Base-by-base conservation (phyloP, 1,284 basidiomycete species). In the Ceratobasidium sp. region DNA sequence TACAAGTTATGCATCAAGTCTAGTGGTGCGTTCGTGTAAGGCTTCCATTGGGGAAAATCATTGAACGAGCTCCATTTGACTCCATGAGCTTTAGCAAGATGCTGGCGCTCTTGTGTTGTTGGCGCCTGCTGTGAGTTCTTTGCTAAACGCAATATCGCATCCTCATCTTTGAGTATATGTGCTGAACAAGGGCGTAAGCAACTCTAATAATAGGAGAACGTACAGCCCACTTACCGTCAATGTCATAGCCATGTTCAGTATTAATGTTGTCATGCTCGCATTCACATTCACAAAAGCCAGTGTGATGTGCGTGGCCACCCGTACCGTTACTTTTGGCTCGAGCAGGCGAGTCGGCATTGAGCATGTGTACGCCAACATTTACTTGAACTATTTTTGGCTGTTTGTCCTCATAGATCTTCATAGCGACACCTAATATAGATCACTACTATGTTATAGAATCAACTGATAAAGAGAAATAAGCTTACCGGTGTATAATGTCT, bases 1-100 rank as follows among this genome's bases (percentile, higher is more conserved):
- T 78, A 80, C 0, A 79, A 73, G 5, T 77, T 78, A 69, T 84
- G 82, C 81, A 84, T 83, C 1, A 75, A 50, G 74, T 83, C 80
- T 16, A 83, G 76, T 4, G 83, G 80, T 7, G 80, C 75, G 73
- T 78, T 79, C 21, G 57, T 52, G 1, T 79, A 76, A 1, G 81
- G 83, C 74, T 84, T 79, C 81, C 81, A 84, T 69, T 84, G 84
- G 0, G 77, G 77, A 1, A 85, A 78, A 6, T 74, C 57, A 72
- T 81, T 79, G 0, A 85, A 76, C 55, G 80, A 77, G 1, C 81
- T 81, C 81, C 81, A 84, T 0, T 79, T 77, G 1, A 84, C 32
- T 26, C 44, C 61, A 32, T 63, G 30, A 14, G 23, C 28, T 7
- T 23, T 16, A 11, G 23, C 43, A 13, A 47, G 26, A 21, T 18